Evolutionary conservation across 2,329 filamentous ascomycete genomes (phyloP).

Genomic region (Eurotiales sp.): DNA sequence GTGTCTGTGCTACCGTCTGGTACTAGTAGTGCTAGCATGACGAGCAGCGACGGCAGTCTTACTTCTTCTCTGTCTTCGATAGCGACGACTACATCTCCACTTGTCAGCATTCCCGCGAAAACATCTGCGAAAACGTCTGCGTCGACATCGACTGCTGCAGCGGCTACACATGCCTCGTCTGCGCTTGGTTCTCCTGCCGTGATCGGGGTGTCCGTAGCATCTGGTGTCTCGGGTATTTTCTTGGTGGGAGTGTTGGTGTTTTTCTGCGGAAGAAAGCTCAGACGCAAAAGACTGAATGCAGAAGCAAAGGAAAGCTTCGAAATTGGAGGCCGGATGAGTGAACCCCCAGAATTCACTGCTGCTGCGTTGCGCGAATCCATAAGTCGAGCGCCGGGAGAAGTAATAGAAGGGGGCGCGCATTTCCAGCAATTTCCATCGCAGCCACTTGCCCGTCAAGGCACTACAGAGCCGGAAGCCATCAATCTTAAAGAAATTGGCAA

Average conservation of each 20-base stretch:
- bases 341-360: conserved; percentile 30
- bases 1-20: not conserved
- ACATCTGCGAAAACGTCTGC: not conserved
- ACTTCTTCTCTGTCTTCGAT: not conserved
- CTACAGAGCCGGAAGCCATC: too few species aligned
- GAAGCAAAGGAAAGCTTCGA: conserved; percentile 31
- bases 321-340: conserved; percentile 37
- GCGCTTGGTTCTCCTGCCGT: conserved; percentile 28
- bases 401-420: conserved; percentile 1
- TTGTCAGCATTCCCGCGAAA: not conserved
- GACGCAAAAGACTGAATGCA: conserved; percentile 21
- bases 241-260: conserved; percentile 31
- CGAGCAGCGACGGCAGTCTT: not conserved
- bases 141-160: not conserved
- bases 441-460: conserved; percentile 3
- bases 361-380: conserved; percentile 21
- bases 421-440: conserved; percentile 17
- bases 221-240: conserved; percentile 33
- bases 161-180: conserved; percentile 11
- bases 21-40: not conserved
- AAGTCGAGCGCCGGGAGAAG: conserved; percentile 11
- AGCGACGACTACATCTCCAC: conserved; percentile 3
- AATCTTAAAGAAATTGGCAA: conserved; percentile 22
- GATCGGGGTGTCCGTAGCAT: conserved; percentile 35
- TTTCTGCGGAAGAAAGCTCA: conserved; percentile 28